Conservation (phyloP, 805 yeast species). For the Clavispora carvajalis region DNA sequence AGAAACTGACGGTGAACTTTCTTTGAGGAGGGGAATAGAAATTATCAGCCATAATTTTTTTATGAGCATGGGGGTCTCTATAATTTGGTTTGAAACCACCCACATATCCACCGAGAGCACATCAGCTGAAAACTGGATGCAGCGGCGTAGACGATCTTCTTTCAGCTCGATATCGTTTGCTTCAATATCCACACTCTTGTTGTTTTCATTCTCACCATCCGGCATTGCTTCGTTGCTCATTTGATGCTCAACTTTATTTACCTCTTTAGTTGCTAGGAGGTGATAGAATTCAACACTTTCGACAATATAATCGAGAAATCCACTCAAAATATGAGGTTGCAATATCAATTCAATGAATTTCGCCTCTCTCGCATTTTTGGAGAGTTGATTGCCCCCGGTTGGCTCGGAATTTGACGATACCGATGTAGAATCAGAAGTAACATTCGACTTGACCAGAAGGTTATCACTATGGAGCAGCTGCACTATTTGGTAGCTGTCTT, state of each 20-base stretch:
- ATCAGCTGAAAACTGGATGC: conserved; percentile 37
- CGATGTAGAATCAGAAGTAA: conserved; percentile 27
- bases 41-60: conserved; percentile 38
- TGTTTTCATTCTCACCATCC: conserved; percentile 4
- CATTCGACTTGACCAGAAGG: conserved; percentile 9
- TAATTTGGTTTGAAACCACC: conserved; percentile 38
- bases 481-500: conserved; percentile 27
- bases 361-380: conserved; percentile 33
- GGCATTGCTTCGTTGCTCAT: background rate
- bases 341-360: conserved; percentile 74
- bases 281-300: conserved; percentile 43
- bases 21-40: conserved; percentile 25
- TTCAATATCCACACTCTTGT: background rate
- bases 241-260: conserved; percentile 7
- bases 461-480: conserved; percentile 15
- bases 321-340: conserved; percentile 67
- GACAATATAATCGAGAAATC: conserved; percentile 63
- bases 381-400: conserved; percentile 13
- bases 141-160: conserved; percentile 31
- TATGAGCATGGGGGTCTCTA: conserved; percentile 38
- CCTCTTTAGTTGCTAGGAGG: conserved; percentile 17
- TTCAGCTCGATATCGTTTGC: conserved; percentile 16
- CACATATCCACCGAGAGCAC: conserved; percentile 37
- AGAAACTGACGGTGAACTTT: conserved; percentile 35
- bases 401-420: conserved; percentile 32